Evolutionary conservation across 192 early-diverging fungal genomes (phyloP), one percentile per base, ranked within the genome.

Genomic region (Oehlia diaphana): DNA sequence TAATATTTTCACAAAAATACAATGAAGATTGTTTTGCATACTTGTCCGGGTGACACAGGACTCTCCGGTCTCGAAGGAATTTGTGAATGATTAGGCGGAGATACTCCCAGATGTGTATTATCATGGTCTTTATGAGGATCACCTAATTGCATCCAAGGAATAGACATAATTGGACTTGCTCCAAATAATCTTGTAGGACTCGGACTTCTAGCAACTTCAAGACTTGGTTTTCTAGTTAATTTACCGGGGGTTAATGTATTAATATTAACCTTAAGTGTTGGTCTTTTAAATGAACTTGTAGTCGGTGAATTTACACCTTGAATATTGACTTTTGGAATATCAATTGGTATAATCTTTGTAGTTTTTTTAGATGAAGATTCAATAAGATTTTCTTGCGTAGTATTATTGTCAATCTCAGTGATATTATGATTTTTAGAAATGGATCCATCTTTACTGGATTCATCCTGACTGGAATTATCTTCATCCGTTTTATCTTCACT

Each of bases 171-270:
- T 53, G 77, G 77, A 68, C 77, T 78, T 31, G 66, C 0, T 12
- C 77, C 77, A 78, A 78, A 78, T 37, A 70, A 68, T 39, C 47
- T 62, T 10, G 77, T 78, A 14, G 77, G 77, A 68, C 77, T 78
- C 50, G 77, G 66, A 21, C 65, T 78, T n/a, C 77, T 70, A 21
- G 21, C n/a, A 70, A 44, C 7, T 42, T 70, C 68, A 44, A 39
- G 53, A 58, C 53, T 70, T 2, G 68, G 16, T 23, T 44, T n/a
- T 70, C 35, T 37, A 21, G 67, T 35, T 35, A 31, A 66, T n/a
- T 66, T 31, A 66, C 28, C 23, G 2, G 63, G 7, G 19, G 19
- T 0, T 23, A 26, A 26, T 63, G 19, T 9, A 63, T 63, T 66
- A 66, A 66, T 12, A 33, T 66, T 12, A 28, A 31, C 26, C 28